Conservation (phyloP, 345 rosid genomes). For the Acer negundo region DNA sequence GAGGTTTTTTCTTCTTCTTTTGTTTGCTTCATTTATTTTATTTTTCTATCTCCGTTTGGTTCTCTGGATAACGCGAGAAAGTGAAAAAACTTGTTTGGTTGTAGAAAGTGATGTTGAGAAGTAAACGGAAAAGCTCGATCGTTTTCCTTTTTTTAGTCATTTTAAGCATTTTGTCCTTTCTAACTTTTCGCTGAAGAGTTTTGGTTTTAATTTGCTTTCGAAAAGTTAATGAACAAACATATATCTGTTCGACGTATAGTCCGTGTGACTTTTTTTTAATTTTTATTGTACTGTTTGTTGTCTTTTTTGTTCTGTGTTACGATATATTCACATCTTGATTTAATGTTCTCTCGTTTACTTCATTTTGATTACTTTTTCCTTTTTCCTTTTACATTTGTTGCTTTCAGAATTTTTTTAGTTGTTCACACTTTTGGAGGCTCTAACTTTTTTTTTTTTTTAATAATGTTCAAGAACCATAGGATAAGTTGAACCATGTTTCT, state of each 20-base stretch:
- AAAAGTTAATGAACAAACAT: neutral
- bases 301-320: neutral
- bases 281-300: neutral
- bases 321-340: neutral
- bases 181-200: neutral
- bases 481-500: neutral
- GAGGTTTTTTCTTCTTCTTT: conserved; percentile 48
- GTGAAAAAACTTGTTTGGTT: neutral
- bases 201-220: neutral
- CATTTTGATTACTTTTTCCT: neutral
- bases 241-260: neutral
- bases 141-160: neutral
- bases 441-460: neutral
- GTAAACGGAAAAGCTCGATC: neutral
- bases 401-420: neutral
- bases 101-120: conserved; percentile 1
- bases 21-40: neutral
- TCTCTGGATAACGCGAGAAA: neutral
- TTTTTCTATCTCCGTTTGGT: neutral
- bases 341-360: neutral
- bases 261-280: neutral
- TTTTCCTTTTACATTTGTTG: neutral
- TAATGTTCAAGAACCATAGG: neutral
- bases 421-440: neutral
- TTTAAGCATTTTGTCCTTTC: neutral